Evolutionary conservation across 106 monocot species (phyloP), one percentile per base, ranked within the genome.

Genomic region (Acorus gramineus): DNA sequence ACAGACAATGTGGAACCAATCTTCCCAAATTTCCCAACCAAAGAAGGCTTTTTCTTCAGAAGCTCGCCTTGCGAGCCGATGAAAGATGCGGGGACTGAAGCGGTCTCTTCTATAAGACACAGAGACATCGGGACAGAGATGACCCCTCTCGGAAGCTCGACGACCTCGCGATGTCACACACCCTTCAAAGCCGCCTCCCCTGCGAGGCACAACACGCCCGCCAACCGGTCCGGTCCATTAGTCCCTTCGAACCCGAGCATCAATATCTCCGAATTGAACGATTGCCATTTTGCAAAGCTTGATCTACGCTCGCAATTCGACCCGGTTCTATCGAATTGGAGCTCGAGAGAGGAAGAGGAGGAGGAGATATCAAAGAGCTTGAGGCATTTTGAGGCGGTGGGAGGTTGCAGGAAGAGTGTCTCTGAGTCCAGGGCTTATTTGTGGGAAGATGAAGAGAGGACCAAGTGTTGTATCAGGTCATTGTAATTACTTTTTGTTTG

Each of bases 381-480:
- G 63, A 84, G 90, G 60, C 86, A 90, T 67, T 82, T 69, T 5
- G 90, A 90, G 8, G 28, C 28, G 28, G 68, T 68, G 11, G 79
- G 44, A 45, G 70, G 58, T 58, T 78, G 66, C 55, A 75, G 77
- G 69, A 84, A 74, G 63, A 82, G 72, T 50, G 47, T 76, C 55
- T 68, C 76, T 8, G 84, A 82, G 65, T 77, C 69, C 0, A 81
- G 71, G 48, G 76, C 77, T 72, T 76, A 62, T 44, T 53, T 64
- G 11, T 96, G 95, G 95, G 85, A 96, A 67, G 85, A 90, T 55
- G 90, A 96, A 64, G 90, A 90, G 69, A 90, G 69, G 72, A 60
- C 63, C 54, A 96, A 96, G 85, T 90, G 80, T 54, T 90, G 90
- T 56, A 61, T 81, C 28, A 90, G 95, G 95, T 95, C 12, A 14